Conservation (phyloP, 2,329 filamentous ascomycete species). For the Cercospora zeina region DNA sequence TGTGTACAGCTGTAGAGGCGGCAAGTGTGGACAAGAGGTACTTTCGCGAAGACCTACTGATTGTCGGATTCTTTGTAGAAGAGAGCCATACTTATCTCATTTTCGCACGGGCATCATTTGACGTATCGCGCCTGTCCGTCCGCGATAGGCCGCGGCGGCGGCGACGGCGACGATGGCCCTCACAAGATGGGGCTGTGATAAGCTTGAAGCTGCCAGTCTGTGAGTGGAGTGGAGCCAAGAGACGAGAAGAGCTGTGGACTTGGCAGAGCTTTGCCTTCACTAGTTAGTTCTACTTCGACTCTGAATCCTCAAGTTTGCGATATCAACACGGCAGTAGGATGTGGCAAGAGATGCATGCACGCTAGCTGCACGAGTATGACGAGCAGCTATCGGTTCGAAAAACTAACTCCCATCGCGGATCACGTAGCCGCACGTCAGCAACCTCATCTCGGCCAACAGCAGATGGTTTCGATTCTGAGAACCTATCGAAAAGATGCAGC, state of each 20-base stretch:
- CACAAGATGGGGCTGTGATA: constrained; percentile 2
- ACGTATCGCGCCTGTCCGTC: background rate
- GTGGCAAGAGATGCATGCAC: background rate
- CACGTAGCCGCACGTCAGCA: background rate
- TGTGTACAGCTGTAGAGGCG: background rate
- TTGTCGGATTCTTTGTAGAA: background rate
- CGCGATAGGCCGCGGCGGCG: background rate
- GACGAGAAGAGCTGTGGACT: background rate
- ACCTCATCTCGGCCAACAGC: background rate
- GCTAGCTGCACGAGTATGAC: background rate
- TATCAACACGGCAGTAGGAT: background rate
- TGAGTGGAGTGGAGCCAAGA: background rate
- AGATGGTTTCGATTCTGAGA: background rate
- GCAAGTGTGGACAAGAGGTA: background rate
- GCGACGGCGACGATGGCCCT: background rate
- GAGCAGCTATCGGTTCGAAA: background rate
- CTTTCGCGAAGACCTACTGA: background rate
- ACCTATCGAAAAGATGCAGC: background rate
- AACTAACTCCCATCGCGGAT: background rate
- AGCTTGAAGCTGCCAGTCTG: background rate
- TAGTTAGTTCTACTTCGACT: no score
- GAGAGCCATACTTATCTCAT: background rate
- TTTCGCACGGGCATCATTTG: background rate
- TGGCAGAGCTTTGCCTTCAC: background rate
- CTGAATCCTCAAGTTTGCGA: background rate